Percentiles rank a stretch among this genome's conserved stretches.
Evolutionary conservation across 768 basidiomycete species (phyloP).

Genomic region (Postia placenta): DNA sequence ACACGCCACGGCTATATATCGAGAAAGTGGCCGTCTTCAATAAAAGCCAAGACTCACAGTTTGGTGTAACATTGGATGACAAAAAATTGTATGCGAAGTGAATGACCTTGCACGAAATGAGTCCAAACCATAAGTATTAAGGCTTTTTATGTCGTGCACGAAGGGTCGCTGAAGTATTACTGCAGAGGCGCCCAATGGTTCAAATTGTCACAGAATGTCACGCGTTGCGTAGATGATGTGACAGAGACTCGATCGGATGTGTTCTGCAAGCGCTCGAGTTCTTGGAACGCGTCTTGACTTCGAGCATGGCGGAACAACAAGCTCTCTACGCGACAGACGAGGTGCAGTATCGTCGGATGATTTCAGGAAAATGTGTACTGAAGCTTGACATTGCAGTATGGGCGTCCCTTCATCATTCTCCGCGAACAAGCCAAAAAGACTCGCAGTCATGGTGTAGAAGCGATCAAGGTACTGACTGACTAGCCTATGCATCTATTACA

Average conservation of each 20-base stretch:
- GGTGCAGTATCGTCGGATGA: conserved; percentile 32
- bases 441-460: conserved; percentile 8
- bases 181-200: too few species aligned
- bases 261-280: not conserved
- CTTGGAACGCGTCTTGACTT: conserved; percentile 1
- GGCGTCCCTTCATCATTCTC: conserved; percentile 8
- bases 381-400: conserved; percentile 1
- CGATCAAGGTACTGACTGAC: conserved; percentile 3
- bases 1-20: too few species aligned
- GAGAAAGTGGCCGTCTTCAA: too few species aligned
- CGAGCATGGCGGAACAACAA: conserved; percentile 40
- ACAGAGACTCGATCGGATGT: not conserved
- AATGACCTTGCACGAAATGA: too few species aligned
- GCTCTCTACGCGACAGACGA: conserved; percentile 87
- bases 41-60: too few species aligned
- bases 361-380: not conserved
- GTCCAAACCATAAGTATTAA: too few species aligned
- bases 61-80: too few species aligned
- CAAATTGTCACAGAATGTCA: too few species aligned
- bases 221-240: too few species aligned
- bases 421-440: conserved; percentile 10
- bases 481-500: not conserved
- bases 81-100: too few species aligned
- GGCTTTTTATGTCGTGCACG: too few species aligned
- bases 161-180: too few species aligned